Base-by-base conservation (phyloP, 139 green algal species). In the Chlorella sorokiniana region DNA sequence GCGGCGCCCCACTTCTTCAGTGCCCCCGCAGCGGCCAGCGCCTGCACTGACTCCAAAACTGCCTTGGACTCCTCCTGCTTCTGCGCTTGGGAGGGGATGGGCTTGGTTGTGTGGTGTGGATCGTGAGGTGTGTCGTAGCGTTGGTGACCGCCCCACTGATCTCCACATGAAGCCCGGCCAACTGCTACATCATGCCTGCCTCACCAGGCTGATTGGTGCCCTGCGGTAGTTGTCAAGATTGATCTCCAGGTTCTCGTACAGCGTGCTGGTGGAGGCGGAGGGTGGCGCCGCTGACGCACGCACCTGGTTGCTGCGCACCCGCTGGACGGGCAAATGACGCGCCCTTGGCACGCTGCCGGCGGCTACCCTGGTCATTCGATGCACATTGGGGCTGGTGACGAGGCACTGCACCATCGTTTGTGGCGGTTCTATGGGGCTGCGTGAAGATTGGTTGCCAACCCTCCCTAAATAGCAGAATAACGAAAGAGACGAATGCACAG, bases 1-100 rank as follows among this genome's bases (percentile, higher is more conserved):
- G 45, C 74, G 0, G 38, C 67, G 33, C 93, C 92, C 90, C 90
- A 96, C 72, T 94, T 95, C 4, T 69, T 62, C 16, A 91, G 8
- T 4, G 82, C 87, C 8, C 86, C 90, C 0, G 83, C 86, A 23
- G 69, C 79, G 48, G 85, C 83, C 7, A 95, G 86, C 11, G 51
- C 70, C 27, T 90, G 78, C 68, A 93, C 87, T 3, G 87, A 74
- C 3, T 52, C 69, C 51, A 89, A 63, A 29, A 96, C 86, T 0
- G 93, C 92, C 18, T 33, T 51, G 1, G 83, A 87, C 52, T 86
- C 90, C 27, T 93, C 87, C 0, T 92, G 74, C 56, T 92, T 94
- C 92, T 95, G 89, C 74, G 90, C 25, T 33, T 40, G 41, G 42
- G 8, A 14, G 25, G 8, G 68, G 2, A 25, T 16, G n/a, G 6